Base-by-base conservation (phyloP, 192 early-diverging fungal species). In the Backusella australiensis region DNA sequence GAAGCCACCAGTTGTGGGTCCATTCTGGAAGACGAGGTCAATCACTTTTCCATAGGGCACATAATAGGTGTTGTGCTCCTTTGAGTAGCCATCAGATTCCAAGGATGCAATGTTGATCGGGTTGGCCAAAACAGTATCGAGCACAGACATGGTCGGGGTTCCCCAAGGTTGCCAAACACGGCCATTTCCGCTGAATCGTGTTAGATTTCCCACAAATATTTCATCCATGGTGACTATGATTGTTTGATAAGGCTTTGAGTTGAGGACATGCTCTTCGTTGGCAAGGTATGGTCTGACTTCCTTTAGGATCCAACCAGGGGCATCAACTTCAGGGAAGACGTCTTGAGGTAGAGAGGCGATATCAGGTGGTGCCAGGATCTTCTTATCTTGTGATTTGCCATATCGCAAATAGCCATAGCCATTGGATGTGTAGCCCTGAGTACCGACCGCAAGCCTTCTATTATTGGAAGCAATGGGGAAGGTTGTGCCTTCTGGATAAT, bases 11-110 rank as follows among this genome's bases (percentile, higher is more conserved):
- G 21, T 36, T n/a, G 26, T 42, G 21, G 67, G 23, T 4, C n/a
- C 69, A 46, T 63, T 75, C 65, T 80, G 78, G 26, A 75, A 41
- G 7, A 80, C 78, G 12, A 80, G 26, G 36, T 80, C 78, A n/a
- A 80, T 39, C 26, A 71, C 29, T 17, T 75, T 35, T 14, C n/a
- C n/a, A 15, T 70, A 44, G 2, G 21, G 14, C 15, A 75, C 15
- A 4, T 53, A 46, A 49, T 80, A 80, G 11, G 78, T 76, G 15
- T 53, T 34, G 39, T 44, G 69, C 5, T 41, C 8, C 0, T 15
- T 41, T 23, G 36, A 69, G 36, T 38, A 69, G 15, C 35, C n/a
- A 41, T 69, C 68, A 17, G 21, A 2, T 11, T 23, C 73, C 53
- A 67, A 23, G 0, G 21, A 39, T 29, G 56, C 56, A 29, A 63